phyloP scores from a whole-genome alignment of 208 protist genomes.

The Kentomonas sorsogonicus region DNA sequence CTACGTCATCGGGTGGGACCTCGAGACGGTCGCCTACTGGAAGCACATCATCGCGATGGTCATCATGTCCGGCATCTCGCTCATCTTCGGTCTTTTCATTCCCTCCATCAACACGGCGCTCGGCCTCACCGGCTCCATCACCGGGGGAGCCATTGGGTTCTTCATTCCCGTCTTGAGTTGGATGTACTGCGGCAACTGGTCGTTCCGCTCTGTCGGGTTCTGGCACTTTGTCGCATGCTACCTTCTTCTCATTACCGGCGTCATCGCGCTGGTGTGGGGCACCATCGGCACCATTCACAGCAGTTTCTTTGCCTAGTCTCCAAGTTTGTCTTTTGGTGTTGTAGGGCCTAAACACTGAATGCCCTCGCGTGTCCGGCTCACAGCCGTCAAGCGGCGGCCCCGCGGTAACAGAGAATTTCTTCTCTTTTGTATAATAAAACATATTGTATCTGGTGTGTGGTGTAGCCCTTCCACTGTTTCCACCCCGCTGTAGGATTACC shows the following conservation, averaged over 20 bases:
- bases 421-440: too few relatives aligned
- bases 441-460: too few relatives aligned
- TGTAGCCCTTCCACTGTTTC: too few relatives aligned
- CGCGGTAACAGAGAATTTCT: too few relatives aligned
- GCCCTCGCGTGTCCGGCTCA: too few relatives aligned
- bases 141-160: slow-evolving; percentile 68
- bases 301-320: slow-evolving; percentile 14
- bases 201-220: slow-evolving; percentile 14
- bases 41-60: slow-evolving; percentile 45
- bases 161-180: slow-evolving; percentile 65
- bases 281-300: slow-evolving; percentile 27
- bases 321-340: neutral
- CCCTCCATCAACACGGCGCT: slow-evolving; percentile 69
- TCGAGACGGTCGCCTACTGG: slow-evolving; percentile 61
- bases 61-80: slow-evolving; percentile 24
- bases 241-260: slow-evolving; percentile 20
- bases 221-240: slow-evolving; percentile 18
- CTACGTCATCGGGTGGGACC: slow-evolving; percentile 43
- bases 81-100: slow-evolving; percentile 58
- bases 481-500: too few relatives aligned
- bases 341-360: too few relatives aligned
- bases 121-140: slow-evolving; percentile 60
- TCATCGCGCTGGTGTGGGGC: slow-evolving; percentile 27
- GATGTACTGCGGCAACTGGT: slow-evolving; percentile 69
- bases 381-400: too few relatives aligned